Evolutionary conservation across 2,329 filamentous ascomycete genomes (phyloP), one percentile per base, ranked within the genome.

Genomic region (Phyllosticta paracitricarpa): DNA sequence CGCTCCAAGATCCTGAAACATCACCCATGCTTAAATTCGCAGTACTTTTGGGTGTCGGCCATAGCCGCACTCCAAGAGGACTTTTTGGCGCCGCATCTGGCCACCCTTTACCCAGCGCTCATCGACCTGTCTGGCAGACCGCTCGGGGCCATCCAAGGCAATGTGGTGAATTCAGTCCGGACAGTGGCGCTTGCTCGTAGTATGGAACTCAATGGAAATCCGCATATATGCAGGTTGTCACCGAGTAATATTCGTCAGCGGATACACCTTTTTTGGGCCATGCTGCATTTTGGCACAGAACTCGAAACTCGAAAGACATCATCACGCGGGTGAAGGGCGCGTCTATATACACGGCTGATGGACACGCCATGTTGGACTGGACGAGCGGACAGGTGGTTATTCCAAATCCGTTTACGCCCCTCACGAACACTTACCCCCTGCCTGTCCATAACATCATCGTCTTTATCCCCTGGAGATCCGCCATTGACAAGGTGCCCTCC

Each of bases 191-290:
- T 84, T 24, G 79, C 81, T 8, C 80, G 83, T 63, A 81, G 79
- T 19, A 78, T 83, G 61, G 81, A 81, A 0, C 70, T 84, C 48
- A 82, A 84, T 63, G 76, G 82, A 28, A 79, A 84, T 65, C 79
- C 81, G 12, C 77, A 76, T 3, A 74, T 76, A 61, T 84, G 81
- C 81, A 79, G 78, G 54, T 74, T 82, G 1, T 77, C 78, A 1
- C 73, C 73, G 1, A 71, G 74, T 35, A 81, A 84, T 64, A 83
- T 82, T 64, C 74, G 77, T 8, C 70, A 80, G 17, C 75, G 82
- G 6, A 78, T 80, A 30, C 77, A 79, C 2, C 68, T 82, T 2
- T 84, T 81, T 79, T 84, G 82, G 82, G 81, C 78, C 48, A 58
- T 64, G 54, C 61, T 64, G 26, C 53, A 51, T 22, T 64, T 57